Conservation (phyloP, 1,284 basidiomycete genomes). For the Hemileia vastatrix region DNA sequence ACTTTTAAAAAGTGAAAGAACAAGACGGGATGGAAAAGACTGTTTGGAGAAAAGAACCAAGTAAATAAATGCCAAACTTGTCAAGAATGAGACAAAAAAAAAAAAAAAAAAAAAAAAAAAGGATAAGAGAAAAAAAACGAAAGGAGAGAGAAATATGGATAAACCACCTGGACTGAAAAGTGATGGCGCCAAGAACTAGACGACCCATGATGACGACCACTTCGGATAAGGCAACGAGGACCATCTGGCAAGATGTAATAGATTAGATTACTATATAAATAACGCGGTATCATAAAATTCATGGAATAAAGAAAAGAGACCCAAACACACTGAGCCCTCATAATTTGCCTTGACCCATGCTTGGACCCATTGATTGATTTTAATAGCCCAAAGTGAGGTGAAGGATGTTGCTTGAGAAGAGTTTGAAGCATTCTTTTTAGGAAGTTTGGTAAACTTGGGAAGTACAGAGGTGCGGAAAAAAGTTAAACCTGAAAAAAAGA, state of each 20-base stretch:
- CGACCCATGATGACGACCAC: slow-evolving; percentile 40
- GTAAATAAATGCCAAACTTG: too few relatives aligned
- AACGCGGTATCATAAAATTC: neutral
- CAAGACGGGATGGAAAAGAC: slow-evolving; percentile 19
- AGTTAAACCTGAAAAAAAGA: slow-evolving; percentile 11
- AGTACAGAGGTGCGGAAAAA: slow-evolving; percentile 27
- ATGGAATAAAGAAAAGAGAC: neutral
- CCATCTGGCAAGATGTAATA: slow-evolving; percentile 28
- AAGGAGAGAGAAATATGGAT: slow-evolving; percentile 32
- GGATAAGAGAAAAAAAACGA: slow-evolving; percentile 35
- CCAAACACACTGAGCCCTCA: slow-evolving; percentile 38
- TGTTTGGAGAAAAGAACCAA: neutral
- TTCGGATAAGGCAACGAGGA: slow-evolving; percentile 43
- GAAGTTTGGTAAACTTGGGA: slow-evolving; percentile 36
- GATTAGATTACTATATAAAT: neutral
- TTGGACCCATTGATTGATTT: slow-evolving; percentile 13
- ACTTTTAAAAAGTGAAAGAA: slow-evolving; percentile 17
- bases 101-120: slow-evolving; percentile 26
- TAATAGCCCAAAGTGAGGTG: slow-evolving; percentile 15
- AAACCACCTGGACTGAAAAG: slow-evolving; percentile 39
- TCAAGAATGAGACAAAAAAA: slow-evolving; percentile 38
- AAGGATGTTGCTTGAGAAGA: slow-evolving; percentile 1
- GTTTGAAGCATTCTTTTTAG: slow-evolving; percentile 33
- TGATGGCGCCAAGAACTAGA: slow-evolving; percentile 39
- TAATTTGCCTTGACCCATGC: slow-evolving; percentile 40